Percentiles rank a stretch among this genome's conserved stretches.
Evolutionary conservation across 345 rosid genomes (phyloP).

Genomic region (Populus nigra): DNA sequence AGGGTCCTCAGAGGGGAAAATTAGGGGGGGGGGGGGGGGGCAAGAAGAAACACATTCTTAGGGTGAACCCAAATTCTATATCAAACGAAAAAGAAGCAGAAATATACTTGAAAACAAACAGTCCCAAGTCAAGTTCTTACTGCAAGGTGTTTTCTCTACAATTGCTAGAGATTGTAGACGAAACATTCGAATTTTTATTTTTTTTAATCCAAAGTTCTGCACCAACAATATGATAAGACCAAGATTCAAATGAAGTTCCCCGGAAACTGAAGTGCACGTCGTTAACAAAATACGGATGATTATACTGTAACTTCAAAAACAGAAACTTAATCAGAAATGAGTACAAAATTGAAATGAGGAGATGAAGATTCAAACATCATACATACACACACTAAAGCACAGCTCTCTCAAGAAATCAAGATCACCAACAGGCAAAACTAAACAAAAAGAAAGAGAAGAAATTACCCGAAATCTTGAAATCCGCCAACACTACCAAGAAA

Average conservation of each 20-base stretch:
- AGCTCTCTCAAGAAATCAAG: neutral
- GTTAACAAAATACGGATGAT: neutral
- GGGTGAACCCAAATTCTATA: neutral
- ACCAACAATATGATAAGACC: neutral
- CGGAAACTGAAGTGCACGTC: neutral
- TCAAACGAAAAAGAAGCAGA: neutral
- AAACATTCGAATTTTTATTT: neutral
- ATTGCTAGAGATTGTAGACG: neutral
- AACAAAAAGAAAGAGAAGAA: neutral
- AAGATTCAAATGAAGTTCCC: neutral
- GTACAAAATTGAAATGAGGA: neutral
- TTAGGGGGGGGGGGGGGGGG: too few relatives aligned
- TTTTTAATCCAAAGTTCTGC: neutral
- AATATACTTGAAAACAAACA: neutral
- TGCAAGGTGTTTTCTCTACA: neutral
- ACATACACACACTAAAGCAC: neutral
- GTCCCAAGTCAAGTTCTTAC: neutral
- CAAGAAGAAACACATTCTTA: neutral
- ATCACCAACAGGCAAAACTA: neutral
- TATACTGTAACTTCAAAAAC: neutral
- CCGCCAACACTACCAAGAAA: neutral
- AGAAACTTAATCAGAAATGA: neutral
- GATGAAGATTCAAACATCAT: neutral
- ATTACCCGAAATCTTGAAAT: constrained; percentile 6
- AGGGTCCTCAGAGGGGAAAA: neutral